Evolutionary conservation across 768 basidiomycete species (phyloP).

Genomic region (Crucibulum laeve): DNA sequence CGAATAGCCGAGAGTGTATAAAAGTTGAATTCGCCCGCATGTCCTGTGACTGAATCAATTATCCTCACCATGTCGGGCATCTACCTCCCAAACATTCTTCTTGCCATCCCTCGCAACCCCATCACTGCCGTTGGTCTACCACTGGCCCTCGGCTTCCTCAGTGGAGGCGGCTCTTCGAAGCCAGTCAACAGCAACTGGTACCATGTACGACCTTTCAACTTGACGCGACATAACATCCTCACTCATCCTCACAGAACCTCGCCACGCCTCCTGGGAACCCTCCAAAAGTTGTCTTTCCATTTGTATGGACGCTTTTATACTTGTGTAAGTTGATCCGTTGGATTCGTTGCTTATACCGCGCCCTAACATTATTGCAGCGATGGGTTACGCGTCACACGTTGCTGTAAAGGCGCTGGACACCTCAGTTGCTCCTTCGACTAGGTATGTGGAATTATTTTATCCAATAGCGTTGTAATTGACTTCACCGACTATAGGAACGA

Average conservation of each 20-base stretch:
- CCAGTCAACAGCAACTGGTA: conserved; percentile 54
- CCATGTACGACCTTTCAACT: conserved; percentile 31
- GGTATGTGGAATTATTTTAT: conserved; percentile 25
- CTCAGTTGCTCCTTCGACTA: conserved; percentile 30
- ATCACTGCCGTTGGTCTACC: conserved; percentile 57
- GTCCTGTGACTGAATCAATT: too few species aligned
- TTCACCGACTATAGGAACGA: conserved; percentile 23
- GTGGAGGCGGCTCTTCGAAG: conserved; percentile 42
- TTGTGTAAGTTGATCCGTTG: conserved; percentile 17
- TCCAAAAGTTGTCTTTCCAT: conserved; percentile 49
- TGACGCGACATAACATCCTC: not conserved
- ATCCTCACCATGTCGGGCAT: conserved; percentile 31
- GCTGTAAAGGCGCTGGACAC: conserved; percentile 50
- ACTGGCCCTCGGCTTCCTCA: conserved; percentile 48
- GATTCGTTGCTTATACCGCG: conserved; percentile 3
- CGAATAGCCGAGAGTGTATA: too few species aligned
- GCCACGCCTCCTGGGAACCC: conserved; percentile 47
- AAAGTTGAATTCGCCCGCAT: too few species aligned
- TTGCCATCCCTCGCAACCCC: conserved; percentile 52
- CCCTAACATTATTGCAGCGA: conserved; percentile 25
- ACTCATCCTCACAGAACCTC: conserved; percentile 31
- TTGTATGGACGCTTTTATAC: conserved; percentile 54
- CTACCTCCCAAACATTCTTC: conserved; percentile 44
- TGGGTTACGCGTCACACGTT: conserved; percentile 68
- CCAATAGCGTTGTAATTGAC: not conserved